Conservation (phyloP, 2,329 filamentous ascomycete genomes). For the Diplodia seriata region DNA sequence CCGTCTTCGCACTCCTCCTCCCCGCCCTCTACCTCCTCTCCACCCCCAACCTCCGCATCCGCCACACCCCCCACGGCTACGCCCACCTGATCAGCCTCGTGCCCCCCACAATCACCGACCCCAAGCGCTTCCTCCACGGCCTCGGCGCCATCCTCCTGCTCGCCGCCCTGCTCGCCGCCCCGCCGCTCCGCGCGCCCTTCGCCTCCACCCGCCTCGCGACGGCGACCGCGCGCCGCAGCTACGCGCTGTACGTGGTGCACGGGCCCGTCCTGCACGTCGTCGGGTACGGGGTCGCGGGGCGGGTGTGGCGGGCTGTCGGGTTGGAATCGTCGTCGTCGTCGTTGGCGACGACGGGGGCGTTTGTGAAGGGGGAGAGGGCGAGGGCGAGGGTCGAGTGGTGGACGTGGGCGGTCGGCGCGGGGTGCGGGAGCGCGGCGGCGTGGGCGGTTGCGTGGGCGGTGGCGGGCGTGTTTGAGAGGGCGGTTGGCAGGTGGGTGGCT, state of each 20-base stretch:
- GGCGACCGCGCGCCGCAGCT: not conserved
- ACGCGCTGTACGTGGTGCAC: slow-evolving; percentile 14
- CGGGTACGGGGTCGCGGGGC: not conserved
- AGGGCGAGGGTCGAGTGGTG: not conserved
- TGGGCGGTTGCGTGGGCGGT: slow-evolving; percentile 1
- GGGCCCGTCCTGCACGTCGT: slow-evolving; percentile 18
- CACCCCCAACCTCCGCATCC: slow-evolving; percentile 23
- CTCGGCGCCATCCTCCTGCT: slow-evolving; percentile 19
- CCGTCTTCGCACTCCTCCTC: not conserved
- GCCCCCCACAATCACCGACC: slow-evolving; percentile 14
- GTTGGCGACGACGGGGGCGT: not conserved
- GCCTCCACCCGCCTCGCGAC: too few species aligned
- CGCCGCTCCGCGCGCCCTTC: not conserved
- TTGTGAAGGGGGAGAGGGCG: not conserved
- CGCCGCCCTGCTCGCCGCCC: not conserved
- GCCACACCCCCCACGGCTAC: slow-evolving; percentile 9
- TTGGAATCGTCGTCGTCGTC: not conserved
- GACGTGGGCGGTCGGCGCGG: slow-evolving; percentile 1
- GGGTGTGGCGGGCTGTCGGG: not conserved
- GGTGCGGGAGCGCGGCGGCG: not conserved
- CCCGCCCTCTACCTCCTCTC: slow-evolving; percentile 26
- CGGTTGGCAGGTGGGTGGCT: not conserved
- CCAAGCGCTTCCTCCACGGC: slow-evolving; percentile 27
- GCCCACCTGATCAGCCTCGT: not conserved
- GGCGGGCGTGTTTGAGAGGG: slow-evolving; percentile 11